phyloP scores from a whole-genome alignment of 352 stramenopile species.

The Pythium aristosporum region DNA sequence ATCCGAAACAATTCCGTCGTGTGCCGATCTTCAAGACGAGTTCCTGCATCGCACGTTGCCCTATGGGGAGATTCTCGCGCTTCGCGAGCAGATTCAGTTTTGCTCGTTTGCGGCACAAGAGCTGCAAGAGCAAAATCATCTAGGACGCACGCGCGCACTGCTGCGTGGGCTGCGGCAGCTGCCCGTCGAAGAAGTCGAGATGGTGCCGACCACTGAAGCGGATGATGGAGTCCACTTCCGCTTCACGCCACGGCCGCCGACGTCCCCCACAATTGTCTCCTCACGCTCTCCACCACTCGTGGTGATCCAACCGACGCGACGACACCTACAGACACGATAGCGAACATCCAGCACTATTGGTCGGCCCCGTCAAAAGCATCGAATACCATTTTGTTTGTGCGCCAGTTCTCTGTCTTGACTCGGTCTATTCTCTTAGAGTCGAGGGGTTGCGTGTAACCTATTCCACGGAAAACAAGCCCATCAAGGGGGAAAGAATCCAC shows the following conservation, averaged over 20 bases:
- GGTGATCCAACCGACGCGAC: neutral
- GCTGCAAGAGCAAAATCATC: slow-evolving; percentile 26
- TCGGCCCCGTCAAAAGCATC: too few relatives aligned
- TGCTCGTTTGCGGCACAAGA: slow-evolving; percentile 34
- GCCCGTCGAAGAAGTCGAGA: slow-evolving; percentile 41
- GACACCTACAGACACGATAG: slow-evolving; percentile 18
- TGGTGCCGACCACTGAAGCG: slow-evolving; percentile 6
- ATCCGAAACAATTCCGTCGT: slow-evolving; percentile 26
- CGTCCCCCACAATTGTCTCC: neutral
- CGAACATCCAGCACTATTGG: neutral
- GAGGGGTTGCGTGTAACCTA: slow-evolving; percentile 1
- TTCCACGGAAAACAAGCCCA: neutral
- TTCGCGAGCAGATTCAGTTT: slow-evolving; percentile 51
- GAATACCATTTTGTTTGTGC: neutral
- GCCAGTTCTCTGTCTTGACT: neutral
- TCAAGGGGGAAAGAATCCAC: neutral
- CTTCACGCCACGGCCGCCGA: slow-evolving; percentile 8
- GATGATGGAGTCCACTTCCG: slow-evolving; percentile 13
- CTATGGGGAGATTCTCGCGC: slow-evolving; percentile 37
- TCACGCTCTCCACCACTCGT: neutral
- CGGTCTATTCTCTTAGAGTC: slow-evolving; percentile 5
- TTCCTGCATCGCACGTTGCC: slow-evolving; percentile 50
- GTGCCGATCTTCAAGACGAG: slow-evolving; percentile 40
- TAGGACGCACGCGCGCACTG: slow-evolving; percentile 38
- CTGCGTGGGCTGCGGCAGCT: slow-evolving; percentile 44